Evolutionary conservation across 306 rosid genomes (phyloP), one percentile per base, ranked within the genome.

Genomic region (Ammopiptanthus mongolicus): DNA sequence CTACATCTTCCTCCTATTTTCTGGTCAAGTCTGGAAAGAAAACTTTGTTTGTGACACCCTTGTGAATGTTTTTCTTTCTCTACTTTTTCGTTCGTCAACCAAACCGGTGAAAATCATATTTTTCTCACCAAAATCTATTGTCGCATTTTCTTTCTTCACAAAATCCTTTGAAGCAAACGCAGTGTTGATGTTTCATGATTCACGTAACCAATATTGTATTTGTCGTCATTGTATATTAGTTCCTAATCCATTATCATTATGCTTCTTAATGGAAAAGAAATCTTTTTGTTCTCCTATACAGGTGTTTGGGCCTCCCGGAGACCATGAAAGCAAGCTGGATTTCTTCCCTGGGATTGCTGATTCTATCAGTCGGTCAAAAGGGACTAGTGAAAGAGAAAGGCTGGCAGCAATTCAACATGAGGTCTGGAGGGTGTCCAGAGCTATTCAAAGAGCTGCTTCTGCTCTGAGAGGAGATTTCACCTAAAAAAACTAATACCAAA

Each of bases 341-440:
- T 77, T 87, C 86, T 95, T 95, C 74, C 98, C 98, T 0, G 97
- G 98, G 52, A 73, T 95, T 69, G 87, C 89, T 4, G 96, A 91
- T 83, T 91, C 98, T 23, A 69, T 87, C 3, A 80, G 79, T 17
- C 67, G 9, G n/a, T 87, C 90, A 12, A 53, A 22, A 1, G 74
- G 65, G 66, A 69, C 39, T 75, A 78, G 77, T 71, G 33, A 53
- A 75, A 79, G 59, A 59, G 84, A 84, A 77, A 79, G 74, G 82
- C 56, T 73, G 55, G 82, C 83, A 6, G 68, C 75, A 36, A 81
- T 91, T 81, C 86, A 81, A 77, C 98, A 92, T 65, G 98, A 95
- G 81, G 73, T 95, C 11, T 95, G 98, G 98, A 91, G 95, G 87
- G 91, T 86, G 74, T 82, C 87, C 22, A 84, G 98, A 86, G 96